These are phyloP conservation scores for Coriolopsis trogii DNA, from an alignment of 1,284 basidiomycete species.

Conservation along the genomic window DNA sequence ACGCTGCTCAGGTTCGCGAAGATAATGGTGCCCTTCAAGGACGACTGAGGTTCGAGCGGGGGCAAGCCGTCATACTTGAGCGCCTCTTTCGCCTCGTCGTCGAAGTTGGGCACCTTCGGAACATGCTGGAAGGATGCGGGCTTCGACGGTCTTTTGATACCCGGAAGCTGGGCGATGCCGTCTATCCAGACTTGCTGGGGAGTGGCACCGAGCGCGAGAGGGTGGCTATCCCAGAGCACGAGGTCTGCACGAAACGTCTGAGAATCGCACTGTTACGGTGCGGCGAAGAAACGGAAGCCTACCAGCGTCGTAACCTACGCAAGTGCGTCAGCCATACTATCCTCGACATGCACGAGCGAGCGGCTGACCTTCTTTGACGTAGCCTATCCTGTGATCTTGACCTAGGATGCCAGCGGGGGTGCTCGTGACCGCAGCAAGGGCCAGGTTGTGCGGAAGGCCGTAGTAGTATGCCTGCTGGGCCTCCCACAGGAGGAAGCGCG, in stretches of 20 bases:
- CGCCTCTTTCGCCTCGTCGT: constrained; percentile 53
- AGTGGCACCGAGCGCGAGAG: constrained; percentile 70
- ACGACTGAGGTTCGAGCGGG: constrained; percentile 48
- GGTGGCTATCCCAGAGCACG: constrained; percentile 78
- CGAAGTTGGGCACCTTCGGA: constrained; percentile 63
- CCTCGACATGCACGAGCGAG: constrained; percentile 26
- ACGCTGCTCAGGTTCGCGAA: constrained; percentile 61
- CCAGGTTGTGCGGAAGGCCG: constrained; percentile 59
- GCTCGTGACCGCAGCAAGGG: constrained; percentile 75
- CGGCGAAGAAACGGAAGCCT: not conserved
- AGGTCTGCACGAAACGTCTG: constrained; percentile 40
- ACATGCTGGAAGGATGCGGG: constrained; percentile 46
- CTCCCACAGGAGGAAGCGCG: constrained; percentile 80
- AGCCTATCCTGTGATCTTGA: constrained; percentile 82
- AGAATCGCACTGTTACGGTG: not conserved
- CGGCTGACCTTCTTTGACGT: constrained; percentile 59
- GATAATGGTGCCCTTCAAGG: constrained; percentile 43
- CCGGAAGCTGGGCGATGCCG: constrained; percentile 63
- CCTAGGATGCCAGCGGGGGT: constrained; percentile 80
- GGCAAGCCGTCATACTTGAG: constrained; percentile 68
- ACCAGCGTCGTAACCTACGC: constrained; percentile 52
- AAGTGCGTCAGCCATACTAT: not conserved
- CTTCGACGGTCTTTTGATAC: constrained; percentile 47
- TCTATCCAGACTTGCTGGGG: constrained; percentile 79
- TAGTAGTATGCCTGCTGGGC: constrained; percentile 89